Percentiles rank a stretch among this genome's conserved stretches.
Evolutionary conservation across 2,329 filamentous ascomycete species (phyloP).

Genomic region (Colletotrichum tamarilloi): DNA sequence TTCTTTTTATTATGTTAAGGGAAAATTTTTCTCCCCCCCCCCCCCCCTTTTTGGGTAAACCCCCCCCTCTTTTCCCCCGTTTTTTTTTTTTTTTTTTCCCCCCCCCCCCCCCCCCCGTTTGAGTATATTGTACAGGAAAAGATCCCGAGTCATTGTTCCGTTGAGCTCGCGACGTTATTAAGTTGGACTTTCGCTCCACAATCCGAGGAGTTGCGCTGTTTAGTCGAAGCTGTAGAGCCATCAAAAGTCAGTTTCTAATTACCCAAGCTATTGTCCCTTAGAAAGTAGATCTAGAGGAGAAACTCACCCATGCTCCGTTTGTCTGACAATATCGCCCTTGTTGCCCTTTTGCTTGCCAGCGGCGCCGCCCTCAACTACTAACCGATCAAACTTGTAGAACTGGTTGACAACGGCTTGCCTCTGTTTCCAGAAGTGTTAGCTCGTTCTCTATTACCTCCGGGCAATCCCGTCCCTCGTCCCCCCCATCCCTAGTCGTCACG

Average conservation of each 20-base stretch:
- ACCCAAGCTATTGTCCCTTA: background rate
- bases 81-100: background rate
- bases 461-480: background rate
- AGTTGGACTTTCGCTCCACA: background rate
- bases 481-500: background rate
- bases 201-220: background rate
- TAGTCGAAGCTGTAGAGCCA: background rate
- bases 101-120: background rate
- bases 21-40: no score
- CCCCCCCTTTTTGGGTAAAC: no score
- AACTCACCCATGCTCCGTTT: conserved; percentile 82
- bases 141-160: background rate
- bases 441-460: background rate
- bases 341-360: conserved; percentile 78
- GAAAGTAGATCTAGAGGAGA: no score
- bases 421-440: conserved; percentile 59
- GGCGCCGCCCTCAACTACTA: conserved; percentile 92
- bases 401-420: conserved; percentile 95
- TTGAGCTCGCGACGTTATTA: background rate
- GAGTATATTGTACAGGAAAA: background rate
- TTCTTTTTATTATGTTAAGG: no score
- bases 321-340: conserved; percentile 75
- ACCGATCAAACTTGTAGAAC: conserved; percentile 90
- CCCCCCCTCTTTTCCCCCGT: background rate
- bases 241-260: background rate